These are phyloP conservation scores for Emergomyces pasteurianus DNA, from an alignment of 2,329 filamentous ascomycete genomes.

Conservation along the genomic window DNA sequence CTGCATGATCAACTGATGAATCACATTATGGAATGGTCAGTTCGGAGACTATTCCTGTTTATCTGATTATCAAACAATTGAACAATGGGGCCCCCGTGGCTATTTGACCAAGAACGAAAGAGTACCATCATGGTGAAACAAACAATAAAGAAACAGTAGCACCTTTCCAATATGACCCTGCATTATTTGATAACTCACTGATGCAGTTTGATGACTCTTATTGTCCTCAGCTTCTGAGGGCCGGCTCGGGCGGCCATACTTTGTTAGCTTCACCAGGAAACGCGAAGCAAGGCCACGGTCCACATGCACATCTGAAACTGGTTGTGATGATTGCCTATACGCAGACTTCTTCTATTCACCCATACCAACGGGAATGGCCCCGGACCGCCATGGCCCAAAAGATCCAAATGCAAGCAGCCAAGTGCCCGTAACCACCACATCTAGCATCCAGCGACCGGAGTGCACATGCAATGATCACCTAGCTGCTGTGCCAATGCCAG, in stretches of 20 bases:
- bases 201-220: not conserved
- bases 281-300: not conserved
- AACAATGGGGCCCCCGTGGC: not conserved
- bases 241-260: not conserved
- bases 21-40: not conserved
- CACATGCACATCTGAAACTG: not conserved
- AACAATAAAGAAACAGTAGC: not conserved
- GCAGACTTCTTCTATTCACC: not conserved
- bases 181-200: not conserved
- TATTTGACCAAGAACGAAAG: not conserved
- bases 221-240: not conserved
- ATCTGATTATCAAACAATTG: not conserved
- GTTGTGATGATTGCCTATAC: not conserved
- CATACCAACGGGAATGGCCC: not conserved
- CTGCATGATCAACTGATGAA: not conserved
- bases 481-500: slow-evolving; percentile 1
- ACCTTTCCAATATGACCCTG: not conserved
- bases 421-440: not conserved
- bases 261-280: not conserved
- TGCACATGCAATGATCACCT: not conserved
- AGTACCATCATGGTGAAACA: not conserved
- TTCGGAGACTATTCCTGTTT: not conserved
- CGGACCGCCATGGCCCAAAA: not conserved
- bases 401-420: not conserved
- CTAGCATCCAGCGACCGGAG: not conserved